A percentile compares a stretch with the other conserved stretches of the same genome.
Conservation (phyloP, 225 moss, liverwort and hornwort genomes). For the Anthoceros angustus region DNA sequence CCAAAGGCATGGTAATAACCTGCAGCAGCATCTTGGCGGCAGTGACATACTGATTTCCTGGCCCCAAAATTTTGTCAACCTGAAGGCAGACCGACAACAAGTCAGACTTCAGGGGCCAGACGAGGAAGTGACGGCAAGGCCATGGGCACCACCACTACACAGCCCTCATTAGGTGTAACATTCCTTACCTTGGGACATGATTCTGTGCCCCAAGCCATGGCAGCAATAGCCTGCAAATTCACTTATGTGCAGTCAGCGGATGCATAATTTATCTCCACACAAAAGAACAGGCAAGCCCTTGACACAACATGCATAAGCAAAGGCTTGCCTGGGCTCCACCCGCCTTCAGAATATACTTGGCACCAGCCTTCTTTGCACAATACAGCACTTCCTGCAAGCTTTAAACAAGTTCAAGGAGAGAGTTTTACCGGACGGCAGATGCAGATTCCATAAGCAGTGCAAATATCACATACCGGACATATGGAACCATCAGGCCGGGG, state of each 20-base stretch:
- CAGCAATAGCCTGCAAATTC: conserved; percentile 65
- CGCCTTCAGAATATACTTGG: conserved; percentile 70
- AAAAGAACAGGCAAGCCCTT: background rate
- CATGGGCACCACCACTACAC: background rate
- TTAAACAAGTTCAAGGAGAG: background rate
- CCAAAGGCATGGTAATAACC: conserved; percentile 12
- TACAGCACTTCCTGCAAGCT: conserved; percentile 83
- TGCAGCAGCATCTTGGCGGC: conserved; percentile 81
- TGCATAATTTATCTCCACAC: background rate
- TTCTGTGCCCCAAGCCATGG: conserved; percentile 96
- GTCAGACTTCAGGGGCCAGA: background rate
- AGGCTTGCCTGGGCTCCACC: conserved; percentile 87
- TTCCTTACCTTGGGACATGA: conserved; percentile 73
- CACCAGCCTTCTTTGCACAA: conserved; percentile 83
- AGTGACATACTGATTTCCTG: conserved; percentile 98
- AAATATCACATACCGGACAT: conserved; percentile 56
- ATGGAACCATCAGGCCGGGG: conserved; percentile 84
- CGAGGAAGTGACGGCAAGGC: background rate
- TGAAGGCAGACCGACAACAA: conserved; percentile 10
- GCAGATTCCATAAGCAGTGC: no score
- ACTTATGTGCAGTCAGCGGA: background rate
- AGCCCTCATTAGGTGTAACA: background rate
- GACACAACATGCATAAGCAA: background rate
- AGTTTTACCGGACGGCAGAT: background rate
- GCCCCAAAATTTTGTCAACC: conserved; percentile 97